A percentile compares a stretch with the other conserved stretches of the same genome.
Evolutionary conservation across 2,329 filamentous ascomycete genomes (phyloP).

Genomic region (Arthrobotrys iridis): DNA sequence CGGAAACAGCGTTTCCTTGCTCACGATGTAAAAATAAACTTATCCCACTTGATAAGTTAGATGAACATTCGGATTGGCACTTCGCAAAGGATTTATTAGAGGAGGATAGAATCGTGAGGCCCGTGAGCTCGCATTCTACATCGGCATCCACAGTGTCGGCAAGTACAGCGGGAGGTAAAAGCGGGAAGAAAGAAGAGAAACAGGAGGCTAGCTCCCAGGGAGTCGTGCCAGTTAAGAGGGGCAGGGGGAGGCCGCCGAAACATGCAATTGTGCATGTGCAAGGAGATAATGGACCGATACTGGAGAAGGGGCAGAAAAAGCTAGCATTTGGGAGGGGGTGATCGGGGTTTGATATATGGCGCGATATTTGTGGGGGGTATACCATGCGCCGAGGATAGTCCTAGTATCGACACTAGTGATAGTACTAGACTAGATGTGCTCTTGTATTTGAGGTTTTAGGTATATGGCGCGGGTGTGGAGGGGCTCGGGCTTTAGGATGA

Average conservation of each 20-base stretch:
- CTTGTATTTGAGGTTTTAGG: no score
- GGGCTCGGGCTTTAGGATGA: no score
- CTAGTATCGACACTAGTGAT: no score
- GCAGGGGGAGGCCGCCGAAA: conserved; percentile 39
- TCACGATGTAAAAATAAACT: conserved; percentile 57
- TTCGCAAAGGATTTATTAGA: conserved; percentile 86
- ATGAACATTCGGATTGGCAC: conserved; percentile 92
- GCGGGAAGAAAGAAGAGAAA: conserved; percentile 60
- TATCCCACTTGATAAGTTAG: conserved; percentile 68
- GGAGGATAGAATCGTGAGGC: conserved; percentile 66
- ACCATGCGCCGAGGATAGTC: no score
- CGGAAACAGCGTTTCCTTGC: conserved; percentile 71
- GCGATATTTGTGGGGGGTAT: neutral
- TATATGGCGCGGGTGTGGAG: no score
- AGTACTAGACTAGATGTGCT: no score
- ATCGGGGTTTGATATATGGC: no score
- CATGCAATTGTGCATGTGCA: conserved; percentile 54
- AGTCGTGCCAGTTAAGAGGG: conserved; percentile 40
- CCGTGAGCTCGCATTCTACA: conserved; percentile 59
- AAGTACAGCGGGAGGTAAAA: conserved; percentile 59
- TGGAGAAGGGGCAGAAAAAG: conserved; percentile 71
- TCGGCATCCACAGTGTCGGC: conserved; percentile 58
- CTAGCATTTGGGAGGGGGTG: conserved; percentile 67
- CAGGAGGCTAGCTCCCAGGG: conserved; percentile 46
- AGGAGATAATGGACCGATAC: conserved; percentile 57